Evolutionary conservation across 2,329 filamentous ascomycete genomes (phyloP).

Genomic region (Penicillium sp.): DNA sequence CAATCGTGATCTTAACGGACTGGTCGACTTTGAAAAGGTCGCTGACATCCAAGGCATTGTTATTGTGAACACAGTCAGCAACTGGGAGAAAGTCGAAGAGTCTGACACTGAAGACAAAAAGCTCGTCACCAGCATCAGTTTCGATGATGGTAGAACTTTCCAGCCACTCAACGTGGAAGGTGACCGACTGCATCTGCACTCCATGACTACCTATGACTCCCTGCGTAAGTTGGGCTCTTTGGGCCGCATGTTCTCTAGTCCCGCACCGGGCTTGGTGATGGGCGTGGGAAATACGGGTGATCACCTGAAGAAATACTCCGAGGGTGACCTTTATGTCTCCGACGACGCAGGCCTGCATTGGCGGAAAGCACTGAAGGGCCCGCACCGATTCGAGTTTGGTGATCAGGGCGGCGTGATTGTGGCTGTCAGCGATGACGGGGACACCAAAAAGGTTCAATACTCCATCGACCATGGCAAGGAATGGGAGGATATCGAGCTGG

Average conservation of each 20-base stretch:
- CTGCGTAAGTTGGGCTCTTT: conserved; percentile 62
- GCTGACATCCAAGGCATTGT: conserved; percentile 89
- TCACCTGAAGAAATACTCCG: conserved; percentile 65
- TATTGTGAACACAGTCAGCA: conserved; percentile 83
- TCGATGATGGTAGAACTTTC: conserved; percentile 91
- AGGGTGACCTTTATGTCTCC: conserved; percentile 83
- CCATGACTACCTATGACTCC: conserved; percentile 66
- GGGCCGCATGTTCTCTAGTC: conserved; percentile 88
- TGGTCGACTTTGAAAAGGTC: conserved; percentile 95
- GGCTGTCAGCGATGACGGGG: conserved; percentile 68
- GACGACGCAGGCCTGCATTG: conserved; percentile 88
- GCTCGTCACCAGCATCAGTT: conserved; percentile 79
- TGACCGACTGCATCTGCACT: conserved; percentile 79
- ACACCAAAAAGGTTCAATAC: conserved; percentile 65
- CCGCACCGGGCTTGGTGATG: conserved; percentile 90
- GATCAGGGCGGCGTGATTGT: conserved; percentile 88
- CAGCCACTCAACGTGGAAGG: conserved; percentile 67
- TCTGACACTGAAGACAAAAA: conserved; percentile 59
- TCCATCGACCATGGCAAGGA: conserved; percentile 86
- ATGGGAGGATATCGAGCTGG: conserved; percentile 71
- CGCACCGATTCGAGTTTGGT: conserved; percentile 95
- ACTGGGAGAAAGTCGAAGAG: conserved; percentile 71
- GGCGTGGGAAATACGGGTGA: conserved; percentile 88
- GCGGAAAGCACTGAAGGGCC: conserved; percentile 69
- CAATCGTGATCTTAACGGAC: conserved; percentile 72